A percentile compares a stretch with the other conserved stretches of the same genome.
Evolutionary conservation across 495 filamentous ascomycete species (phyloP).

Genomic region (Tuber aestivum): DNA sequence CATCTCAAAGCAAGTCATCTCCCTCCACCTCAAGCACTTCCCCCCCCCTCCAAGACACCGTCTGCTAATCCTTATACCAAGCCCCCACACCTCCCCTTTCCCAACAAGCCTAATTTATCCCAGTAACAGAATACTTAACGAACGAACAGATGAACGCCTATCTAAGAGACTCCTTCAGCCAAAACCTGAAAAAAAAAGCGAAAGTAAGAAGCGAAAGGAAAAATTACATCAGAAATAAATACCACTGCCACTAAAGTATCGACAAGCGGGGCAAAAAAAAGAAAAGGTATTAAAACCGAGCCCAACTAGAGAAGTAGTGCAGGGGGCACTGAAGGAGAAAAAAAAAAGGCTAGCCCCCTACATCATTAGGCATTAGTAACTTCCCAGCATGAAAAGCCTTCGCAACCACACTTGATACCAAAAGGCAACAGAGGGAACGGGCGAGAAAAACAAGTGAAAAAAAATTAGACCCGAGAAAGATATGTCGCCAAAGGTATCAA

Average conservation of each 20-base stretch:
- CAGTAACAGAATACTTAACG: slow-evolving; percentile 21
- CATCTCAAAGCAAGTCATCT: not conserved
- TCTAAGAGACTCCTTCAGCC: slow-evolving; percentile 33
- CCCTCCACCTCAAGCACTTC: not conserved
- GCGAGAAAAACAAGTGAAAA: slow-evolving; percentile 2
- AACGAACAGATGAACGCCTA: slow-evolving; percentile 36
- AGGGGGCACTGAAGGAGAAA: slow-evolving; percentile 7
- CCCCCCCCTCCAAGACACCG: not conserved
- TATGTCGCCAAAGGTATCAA: not conserved
- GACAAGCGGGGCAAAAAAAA: slow-evolving; percentile 21
- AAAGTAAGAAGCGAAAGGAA: slow-evolving; percentile 32
- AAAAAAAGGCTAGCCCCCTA: slow-evolving; percentile 14
- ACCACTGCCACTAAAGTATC: not conserved
- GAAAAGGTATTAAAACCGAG: slow-evolving; percentile 20
- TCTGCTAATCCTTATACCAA: not conserved
- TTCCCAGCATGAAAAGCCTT: not conserved
- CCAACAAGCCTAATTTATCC: slow-evolving; percentile 12
- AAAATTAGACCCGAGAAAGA: not conserved
- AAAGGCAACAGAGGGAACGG: not conserved
- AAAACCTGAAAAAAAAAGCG: slow-evolving; percentile 25
- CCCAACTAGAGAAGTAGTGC: not conserved
- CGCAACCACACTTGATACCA: not conserved
- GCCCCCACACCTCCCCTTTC: slow-evolving; percentile 1
- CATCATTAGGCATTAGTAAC: slow-evolving; percentile 33
- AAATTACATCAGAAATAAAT: not conserved